Conservation (phyloP, 2,329 filamentous ascomycete genomes). For the Penicillium sp. region DNA sequence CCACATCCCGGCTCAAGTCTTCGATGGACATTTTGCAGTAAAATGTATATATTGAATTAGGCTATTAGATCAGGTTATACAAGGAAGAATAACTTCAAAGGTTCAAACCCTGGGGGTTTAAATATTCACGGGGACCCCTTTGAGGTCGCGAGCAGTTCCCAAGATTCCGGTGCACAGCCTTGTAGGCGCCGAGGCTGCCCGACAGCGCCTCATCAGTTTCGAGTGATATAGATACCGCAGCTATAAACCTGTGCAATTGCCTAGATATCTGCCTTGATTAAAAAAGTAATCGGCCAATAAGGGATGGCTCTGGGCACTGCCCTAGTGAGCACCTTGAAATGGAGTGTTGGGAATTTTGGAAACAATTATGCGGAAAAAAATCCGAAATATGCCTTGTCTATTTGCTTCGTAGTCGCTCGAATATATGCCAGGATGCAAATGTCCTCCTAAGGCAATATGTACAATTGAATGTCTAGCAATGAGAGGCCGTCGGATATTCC, state of each 20-base stretch:
- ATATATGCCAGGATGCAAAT: neutral
- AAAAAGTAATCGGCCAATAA: neutral
- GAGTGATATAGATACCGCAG: neutral
- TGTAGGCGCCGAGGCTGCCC: neutral
- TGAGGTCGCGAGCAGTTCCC: neutral
- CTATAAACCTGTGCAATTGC: neutral
- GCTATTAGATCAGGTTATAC: neutral
- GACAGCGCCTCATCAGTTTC: neutral
- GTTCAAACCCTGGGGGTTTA: neutral
- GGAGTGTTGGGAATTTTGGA: neutral
- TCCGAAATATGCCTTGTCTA: neutral
- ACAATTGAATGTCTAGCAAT: slow-evolving; percentile 2
- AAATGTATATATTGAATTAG: neutral
- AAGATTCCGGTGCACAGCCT: neutral
- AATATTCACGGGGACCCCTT: neutral
- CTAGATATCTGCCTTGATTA: too few relatives aligned
- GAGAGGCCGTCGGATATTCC: slow-evolving; percentile 17
- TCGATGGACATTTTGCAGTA: neutral
- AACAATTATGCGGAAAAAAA: neutral
- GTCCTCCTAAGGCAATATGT: neutral
- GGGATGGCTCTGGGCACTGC: neutral
- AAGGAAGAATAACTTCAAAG: neutral
- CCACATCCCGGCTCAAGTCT: neutral
- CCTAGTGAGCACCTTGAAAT: neutral
- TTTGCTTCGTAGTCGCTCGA: neutral